Evolutionary conservation across 441 rosid species (phyloP), one percentile per base, ranked within the genome.

Genomic region (Gossypium schwendimanii): DNA sequence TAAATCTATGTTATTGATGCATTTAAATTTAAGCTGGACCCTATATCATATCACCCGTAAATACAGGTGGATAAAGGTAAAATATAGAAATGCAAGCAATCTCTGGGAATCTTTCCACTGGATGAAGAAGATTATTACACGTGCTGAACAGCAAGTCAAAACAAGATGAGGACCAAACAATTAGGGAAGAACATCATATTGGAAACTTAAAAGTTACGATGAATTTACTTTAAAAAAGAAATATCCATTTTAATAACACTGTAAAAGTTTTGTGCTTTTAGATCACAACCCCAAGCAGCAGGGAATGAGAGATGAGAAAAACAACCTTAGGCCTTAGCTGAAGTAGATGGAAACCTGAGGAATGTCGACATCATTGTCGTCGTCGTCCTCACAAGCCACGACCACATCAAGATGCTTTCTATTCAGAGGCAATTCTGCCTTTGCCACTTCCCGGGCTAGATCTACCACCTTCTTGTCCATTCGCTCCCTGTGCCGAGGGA

Each of bases 321-420:
- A 17, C 5, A 60, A 60, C 64, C 49, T 33, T 83, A 91, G 49
- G 31, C 64, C 49, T 33, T 82, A 91, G 49, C 83, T 74, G 77
- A 87, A 96, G 87, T 93, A 96, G 52, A 96, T 82, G 39, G 99
- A 91, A 15, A 96, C 52, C 39, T 77, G 94, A 59, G 99, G 99
- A 63, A 91, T 90, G 77, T 96, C 98, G 24, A 91, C 81, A 76
- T 96, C 98, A 2, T 85, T 85, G 67, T 87, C 97, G 28, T 88
- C 87, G 0, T 93, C 87, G 28, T 96, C 97, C 79, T 91, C 99
- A 2, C 98, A 93, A 0, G 99, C 98, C 17, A 93, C 97, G 0
- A 90, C 89, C 10, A 96, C 90, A 76, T 96, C 98, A 49, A 92
- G 77, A 74, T 96, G 99, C 18, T 76, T 78, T 10, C 97, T 81